A percentile compares a stretch with the other conserved stretches of the same genome.
Conservation (phyloP, 768 basidiomycete species). For the Leccinum sublutescens region DNA sequence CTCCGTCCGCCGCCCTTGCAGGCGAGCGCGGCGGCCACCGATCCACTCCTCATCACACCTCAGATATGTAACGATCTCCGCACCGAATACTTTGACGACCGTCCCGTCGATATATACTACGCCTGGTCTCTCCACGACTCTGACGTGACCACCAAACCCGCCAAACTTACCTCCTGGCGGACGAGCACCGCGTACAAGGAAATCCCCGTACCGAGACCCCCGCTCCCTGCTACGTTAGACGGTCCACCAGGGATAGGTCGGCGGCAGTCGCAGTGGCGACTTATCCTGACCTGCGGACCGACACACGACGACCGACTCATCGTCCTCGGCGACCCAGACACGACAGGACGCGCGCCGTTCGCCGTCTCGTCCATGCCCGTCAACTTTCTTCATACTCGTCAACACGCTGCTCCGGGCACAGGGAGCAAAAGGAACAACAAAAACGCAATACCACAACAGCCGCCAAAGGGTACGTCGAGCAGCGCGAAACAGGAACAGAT, state of each 20-base stretch:
- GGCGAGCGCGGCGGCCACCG: constrained; percentile 37
- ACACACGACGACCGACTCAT: constrained; percentile 33
- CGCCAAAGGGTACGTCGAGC: constrained; percentile 14
- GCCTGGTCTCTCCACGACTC: constrained; percentile 49
- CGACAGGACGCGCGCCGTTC: constrained; percentile 48
- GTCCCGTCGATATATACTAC: constrained; percentile 65
- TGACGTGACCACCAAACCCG: constrained; percentile 36
- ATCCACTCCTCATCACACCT: constrained; percentile 61
- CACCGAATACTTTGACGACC: constrained; percentile 64
- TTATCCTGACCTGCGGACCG: constrained; percentile 51
- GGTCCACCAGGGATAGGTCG: constrained; percentile 21
- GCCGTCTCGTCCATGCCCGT: constrained; percentile 73
- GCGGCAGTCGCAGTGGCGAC: constrained; percentile 50
- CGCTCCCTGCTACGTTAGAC: constrained; percentile 28
- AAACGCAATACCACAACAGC: not conserved
- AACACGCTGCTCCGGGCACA: not conserved
- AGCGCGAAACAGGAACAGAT: constrained; percentile 67
- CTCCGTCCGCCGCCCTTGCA: constrained; percentile 77
- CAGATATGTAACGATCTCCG: constrained; percentile 90
- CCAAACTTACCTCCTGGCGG: constrained; percentile 76
- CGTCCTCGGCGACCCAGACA: constrained; percentile 39
- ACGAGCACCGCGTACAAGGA: constrained; percentile 70
- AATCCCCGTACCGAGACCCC: constrained; percentile 64
- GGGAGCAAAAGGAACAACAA: not conserved
- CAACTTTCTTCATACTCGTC: constrained; percentile 32